A percentile compares a stretch with the other conserved stretches of the same genome.
These are phyloP conservation scores for Elymus sibiricus DNA, from an alignment of 176 grass and related monocot genomes.

Conservation along the genomic window DNA sequence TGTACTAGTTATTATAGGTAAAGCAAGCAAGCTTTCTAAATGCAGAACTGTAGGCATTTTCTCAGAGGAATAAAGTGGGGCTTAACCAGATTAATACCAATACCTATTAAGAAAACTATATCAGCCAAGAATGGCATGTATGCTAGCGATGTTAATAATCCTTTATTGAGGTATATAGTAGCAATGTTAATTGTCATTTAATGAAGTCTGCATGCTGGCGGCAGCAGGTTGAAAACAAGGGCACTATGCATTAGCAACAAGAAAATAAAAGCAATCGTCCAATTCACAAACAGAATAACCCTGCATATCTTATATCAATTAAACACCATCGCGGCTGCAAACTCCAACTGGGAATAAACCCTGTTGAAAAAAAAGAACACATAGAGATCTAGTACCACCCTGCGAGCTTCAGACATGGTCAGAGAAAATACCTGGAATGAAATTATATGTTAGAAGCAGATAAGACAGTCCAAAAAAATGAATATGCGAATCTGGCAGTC, in stretches of 20 bases:
- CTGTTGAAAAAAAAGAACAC: conserved; percentile 47
- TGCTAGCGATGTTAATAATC: neutral
- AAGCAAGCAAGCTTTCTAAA: neutral
- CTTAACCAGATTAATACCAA: neutral
- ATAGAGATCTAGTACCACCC: conserved; percentile 49
- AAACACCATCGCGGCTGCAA: conserved; percentile 16
- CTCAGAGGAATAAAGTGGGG: neutral
- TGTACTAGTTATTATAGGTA: neutral
- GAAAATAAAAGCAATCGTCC: neutral
- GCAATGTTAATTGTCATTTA: conserved; percentile 4
- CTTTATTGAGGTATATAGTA: neutral
- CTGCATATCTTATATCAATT: conserved; percentile 26
- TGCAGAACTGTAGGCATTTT: conserved; percentile 1
- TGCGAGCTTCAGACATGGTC: conserved; percentile 99
- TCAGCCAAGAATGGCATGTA: neutral
- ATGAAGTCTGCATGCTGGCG: conserved; percentile 4
- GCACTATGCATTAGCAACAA: neutral
- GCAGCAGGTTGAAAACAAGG: neutral
- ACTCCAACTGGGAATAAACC: conserved; percentile 38
- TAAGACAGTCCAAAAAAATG: conserved; percentile 11
- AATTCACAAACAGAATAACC: conserved; percentile 17
- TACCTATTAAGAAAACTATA: neutral
- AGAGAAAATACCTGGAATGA: conserved; percentile 97
- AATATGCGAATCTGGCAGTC: conserved; percentile 11
- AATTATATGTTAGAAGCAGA: conserved; percentile 38